Evolutionary conservation across 331 rosid species (phyloP).

Genomic region (Prunus yedoensis): DNA sequence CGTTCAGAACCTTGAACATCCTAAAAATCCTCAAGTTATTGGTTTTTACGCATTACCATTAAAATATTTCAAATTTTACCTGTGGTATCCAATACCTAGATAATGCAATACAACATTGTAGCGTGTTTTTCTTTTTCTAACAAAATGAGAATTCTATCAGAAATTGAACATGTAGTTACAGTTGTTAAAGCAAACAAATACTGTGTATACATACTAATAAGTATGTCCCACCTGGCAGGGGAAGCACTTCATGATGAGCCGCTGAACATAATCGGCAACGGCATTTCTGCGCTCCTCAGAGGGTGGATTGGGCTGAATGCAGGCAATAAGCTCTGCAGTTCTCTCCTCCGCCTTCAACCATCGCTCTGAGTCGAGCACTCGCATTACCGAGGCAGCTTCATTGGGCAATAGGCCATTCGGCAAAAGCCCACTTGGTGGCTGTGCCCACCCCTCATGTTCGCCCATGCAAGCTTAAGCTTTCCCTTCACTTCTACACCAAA

Average conservation of each 20-base stretch:
- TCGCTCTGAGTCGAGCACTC: constrained; percentile 67
- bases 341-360: constrained; percentile 89
- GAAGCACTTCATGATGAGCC: constrained; percentile 73
- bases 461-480: constrained; percentile 75
- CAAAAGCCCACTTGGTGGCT: constrained; percentile 86
- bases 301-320: constrained; percentile 92
- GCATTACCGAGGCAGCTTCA: constrained; percentile 81
- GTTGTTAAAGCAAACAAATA: not conserved
- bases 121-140: no score
- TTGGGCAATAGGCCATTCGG: constrained; percentile 87
- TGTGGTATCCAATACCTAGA: not conserved
- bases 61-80: not conserved
- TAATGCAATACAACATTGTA: no score
- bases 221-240: constrained; percentile 74
- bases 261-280: constrained; percentile 79
- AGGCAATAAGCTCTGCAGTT: constrained; percentile 81
- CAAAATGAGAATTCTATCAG: constrained; percentile 16
- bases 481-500: constrained; percentile 23
- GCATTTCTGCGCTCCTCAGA: constrained; percentile 83
- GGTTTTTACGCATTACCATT: not conserved
- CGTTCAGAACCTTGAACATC: not conserved
- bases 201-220: not conserved
- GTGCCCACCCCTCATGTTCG: constrained; percentile 87
- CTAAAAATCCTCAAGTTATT: not conserved
- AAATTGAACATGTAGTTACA: constrained; percentile 6